Evolutionary conservation across 495 filamentous ascomycete species (phyloP), one percentile per base, ranked within the genome.

Genomic region (Penicillium turbatum): DNA sequence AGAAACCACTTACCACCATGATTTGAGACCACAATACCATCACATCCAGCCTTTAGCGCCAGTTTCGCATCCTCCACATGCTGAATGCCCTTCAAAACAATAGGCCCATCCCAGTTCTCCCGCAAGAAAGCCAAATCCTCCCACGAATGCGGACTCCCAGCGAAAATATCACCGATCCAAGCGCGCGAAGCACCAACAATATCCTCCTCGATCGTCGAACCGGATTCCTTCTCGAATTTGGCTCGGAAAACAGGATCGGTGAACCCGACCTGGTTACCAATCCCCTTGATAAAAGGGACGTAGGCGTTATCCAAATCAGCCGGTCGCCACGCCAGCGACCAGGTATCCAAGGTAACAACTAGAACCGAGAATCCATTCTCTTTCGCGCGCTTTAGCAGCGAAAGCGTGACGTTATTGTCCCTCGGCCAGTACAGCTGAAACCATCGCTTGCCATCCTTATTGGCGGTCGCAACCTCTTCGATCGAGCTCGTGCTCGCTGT

Each of bases 351-450:
- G 7, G 73, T 75, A 27, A 76, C 64, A 2, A 76, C 77, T 12
- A 79, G 64, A 15, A 72, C 72, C 19, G 74, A 72, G 54, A 74
- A 71, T 2, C 76, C 76, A 41, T 65, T 70, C 6, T 70, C 73
- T 46, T 81, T 81, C 2, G 85, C 86, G 19, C 86, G 79, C n/a
- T 72, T 67, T 34, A 89, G 72, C 31, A 88, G 64, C 4, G 81
- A 81, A 0, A 76, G 54, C 0, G 86, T 87, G 41, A 87, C 63
- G 4, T 81, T 72, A 38, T 83, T 72, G 61, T 83, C 75, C 13
- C 66, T 57, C 2, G 83, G 83, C 82, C 84, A 86, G 66, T 89
- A 90, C 7, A 90, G 74, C 62, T 90, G 86, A 61, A 79, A 89
- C 76, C 81, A 84, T 21, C 54, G 69, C 61, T 66, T 78, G 53